These are phyloP conservation scores for Backusella morwellensis DNA, from an alignment of 192 early-diverging fungal species.

Conservation along the genomic window DNA sequence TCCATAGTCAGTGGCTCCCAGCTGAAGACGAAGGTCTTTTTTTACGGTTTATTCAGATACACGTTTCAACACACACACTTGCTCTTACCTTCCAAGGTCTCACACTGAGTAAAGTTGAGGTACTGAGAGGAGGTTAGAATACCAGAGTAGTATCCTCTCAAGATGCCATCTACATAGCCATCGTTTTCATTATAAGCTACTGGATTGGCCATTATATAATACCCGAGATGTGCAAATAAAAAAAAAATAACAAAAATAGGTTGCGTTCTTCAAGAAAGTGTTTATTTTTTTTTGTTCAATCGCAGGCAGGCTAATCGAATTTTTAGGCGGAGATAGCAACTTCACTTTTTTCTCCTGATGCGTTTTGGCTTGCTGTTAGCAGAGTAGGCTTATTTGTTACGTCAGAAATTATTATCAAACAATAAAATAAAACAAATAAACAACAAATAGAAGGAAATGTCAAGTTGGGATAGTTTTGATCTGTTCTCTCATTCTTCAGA, in stretches of 20 bases:
- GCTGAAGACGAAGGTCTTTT: slow-evolving; percentile 90
- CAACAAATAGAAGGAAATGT: too few species aligned
- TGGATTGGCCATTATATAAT: slow-evolving; percentile 25
- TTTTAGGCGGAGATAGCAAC: too few species aligned
- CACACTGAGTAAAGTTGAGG: slow-evolving; percentile 96
- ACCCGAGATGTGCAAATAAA: slow-evolving; percentile 3
- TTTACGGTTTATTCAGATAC: not conserved
- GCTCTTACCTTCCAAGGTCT: slow-evolving; percentile 85
- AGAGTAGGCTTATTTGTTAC: too few species aligned
- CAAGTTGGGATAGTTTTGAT: too few species aligned
- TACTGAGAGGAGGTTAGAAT: slow-evolving; percentile 82
- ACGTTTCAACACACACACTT: not conserved
- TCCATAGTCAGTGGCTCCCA: slow-evolving; percentile 95
- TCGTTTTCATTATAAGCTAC: slow-evolving; percentile 83
- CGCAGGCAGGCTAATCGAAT: too few species aligned
- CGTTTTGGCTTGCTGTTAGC: too few species aligned
- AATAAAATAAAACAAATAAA: too few species aligned
- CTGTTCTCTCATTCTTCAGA: too few species aligned
- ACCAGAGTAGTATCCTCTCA: slow-evolving; percentile 90
- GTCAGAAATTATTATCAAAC: too few species aligned
- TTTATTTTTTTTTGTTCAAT: not conserved
- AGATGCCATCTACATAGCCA: slow-evolving; percentile 92
- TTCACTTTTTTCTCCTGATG: too few species aligned
- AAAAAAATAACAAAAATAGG: not conserved
- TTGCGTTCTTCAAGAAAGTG: not conserved